Base-by-base conservation (phyloP, 345 rosid genomes). In the Adansonia digitata region DNA sequence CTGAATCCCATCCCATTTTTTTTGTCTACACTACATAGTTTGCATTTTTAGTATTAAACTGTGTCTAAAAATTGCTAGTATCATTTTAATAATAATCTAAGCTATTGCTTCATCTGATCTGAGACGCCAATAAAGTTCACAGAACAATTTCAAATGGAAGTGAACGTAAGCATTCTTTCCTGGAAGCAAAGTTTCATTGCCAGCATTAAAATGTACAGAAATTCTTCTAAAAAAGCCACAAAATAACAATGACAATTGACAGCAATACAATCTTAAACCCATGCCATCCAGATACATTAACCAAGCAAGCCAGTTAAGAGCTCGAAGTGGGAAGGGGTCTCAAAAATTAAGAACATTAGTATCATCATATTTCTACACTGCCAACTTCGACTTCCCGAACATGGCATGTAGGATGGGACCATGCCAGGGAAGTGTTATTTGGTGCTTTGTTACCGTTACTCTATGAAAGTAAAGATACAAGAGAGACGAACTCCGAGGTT, bases 401-500 rank as follows among this genome's bases (percentile, higher is more conserved):
- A 22, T 5, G 51, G 13, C 11, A 22, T 3, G 51, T 13, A 29
- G n/a, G 73, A 60, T 42, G 67, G n/a, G n/a, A 69, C 34, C 56
- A 52, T 63, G 48, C 42, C 10, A 67, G n/a, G 63, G 14, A 27
- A 65, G 59, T 43, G 71, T 17, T 22, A 14, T 17, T 13, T 2
- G 39, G 62, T 12, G 20, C 42, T 72, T 49, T 1, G 3, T 17
- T 49, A 53, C 24, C 24, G 10, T 51, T 26, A 37, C 37, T 20
- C 82, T 77, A 90, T 6, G 95, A 83, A 77, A 93, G 87, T 77
- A 96, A 75, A 12, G 99, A 93, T 72, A 96, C 99, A 48, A 96
- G 92, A 61, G 99, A 96, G 27, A 93, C 98, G 39, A 91, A 93
- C 85, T 93, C 99, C 57, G 79, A 81, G 0, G 94, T 89, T 52